Percentiles rank a stretch among this genome's conserved stretches.
Evolutionary conservation across 208 protist genomes (phyloP).

Genomic region (Trypanosoma caninum): DNA sequence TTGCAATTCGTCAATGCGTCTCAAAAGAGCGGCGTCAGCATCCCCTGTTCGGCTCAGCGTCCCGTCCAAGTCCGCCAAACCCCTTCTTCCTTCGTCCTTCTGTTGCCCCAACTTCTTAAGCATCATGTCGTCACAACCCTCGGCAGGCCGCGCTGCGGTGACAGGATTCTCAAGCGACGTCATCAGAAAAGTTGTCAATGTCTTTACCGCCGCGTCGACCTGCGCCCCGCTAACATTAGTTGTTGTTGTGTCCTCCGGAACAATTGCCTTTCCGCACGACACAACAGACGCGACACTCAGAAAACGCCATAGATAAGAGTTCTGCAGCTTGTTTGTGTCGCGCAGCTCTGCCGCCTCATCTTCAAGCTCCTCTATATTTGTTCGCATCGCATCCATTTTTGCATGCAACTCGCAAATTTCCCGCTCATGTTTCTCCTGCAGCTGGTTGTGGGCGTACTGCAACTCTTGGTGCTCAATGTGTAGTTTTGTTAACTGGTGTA

Average conservation of each 20-base stretch:
- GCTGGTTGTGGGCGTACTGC: constrained; percentile 43
- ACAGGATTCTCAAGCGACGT: constrained; percentile 16
- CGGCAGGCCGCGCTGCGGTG: background rate
- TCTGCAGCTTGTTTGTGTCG: constrained; percentile 42
- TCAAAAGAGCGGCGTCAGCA: constrained; percentile 19
- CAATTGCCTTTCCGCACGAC: constrained; percentile 28
- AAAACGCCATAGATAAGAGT: constrained; percentile 63
- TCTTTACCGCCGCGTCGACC: constrained; percentile 44
- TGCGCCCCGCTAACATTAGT: constrained; percentile 27
- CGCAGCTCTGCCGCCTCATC: constrained; percentile 55
- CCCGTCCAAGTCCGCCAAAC: background rate
- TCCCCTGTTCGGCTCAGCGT: too few species aligned
- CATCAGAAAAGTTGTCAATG: constrained; percentile 35
- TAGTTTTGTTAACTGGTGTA: constrained; percentile 54
- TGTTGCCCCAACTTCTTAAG: background rate
- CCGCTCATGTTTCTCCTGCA: constrained; percentile 34
- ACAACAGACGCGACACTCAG: constrained; percentile 45
- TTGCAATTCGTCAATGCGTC: constrained; percentile 44
- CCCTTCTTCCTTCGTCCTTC: background rate
- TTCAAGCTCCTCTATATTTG: constrained; percentile 42
- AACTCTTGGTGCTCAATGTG: constrained; percentile 69
- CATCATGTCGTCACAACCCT: background rate
- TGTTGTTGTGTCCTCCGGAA: constrained; percentile 19
- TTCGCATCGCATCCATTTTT: constrained; percentile 26
- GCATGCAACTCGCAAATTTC: constrained; percentile 3